phyloP scores from a whole-genome alignment of 2,329 filamentous ascomycete species.

The Epichloe brachyelytri region DNA sequence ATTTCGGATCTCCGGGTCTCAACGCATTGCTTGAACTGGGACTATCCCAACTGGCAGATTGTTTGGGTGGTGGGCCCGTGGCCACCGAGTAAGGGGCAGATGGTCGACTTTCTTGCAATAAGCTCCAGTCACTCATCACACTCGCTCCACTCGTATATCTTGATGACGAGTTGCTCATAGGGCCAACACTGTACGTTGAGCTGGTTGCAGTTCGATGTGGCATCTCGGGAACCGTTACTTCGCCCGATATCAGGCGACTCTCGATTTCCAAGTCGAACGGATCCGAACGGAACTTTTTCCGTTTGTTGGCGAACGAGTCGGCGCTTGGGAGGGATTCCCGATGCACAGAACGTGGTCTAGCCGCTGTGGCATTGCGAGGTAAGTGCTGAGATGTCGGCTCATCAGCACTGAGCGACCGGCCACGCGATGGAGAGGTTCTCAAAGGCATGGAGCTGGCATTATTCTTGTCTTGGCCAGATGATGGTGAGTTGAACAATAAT shows the following conservation, averaged over 20 bases:
- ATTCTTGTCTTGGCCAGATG: neutral
- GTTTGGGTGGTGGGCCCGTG: neutral
- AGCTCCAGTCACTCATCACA: constrained; percentile 33
- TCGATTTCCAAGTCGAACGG: constrained; percentile 49
- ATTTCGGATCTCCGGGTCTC: no score
- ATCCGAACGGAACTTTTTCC: constrained; percentile 48
- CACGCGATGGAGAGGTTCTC: constrained; percentile 36
- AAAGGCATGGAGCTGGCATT: constrained; percentile 14
- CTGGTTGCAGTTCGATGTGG: constrained; percentile 12
- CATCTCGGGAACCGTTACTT: constrained; percentile 10
- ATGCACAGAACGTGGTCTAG: constrained; percentile 21
- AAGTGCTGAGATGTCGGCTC: constrained; percentile 14
- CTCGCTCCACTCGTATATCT: constrained; percentile 40
- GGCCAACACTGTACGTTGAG: constrained; percentile 36
- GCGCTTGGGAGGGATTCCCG: constrained; percentile 27
- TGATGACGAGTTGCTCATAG: constrained; percentile 22
- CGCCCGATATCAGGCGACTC: constrained; percentile 9
- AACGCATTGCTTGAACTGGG: neutral
- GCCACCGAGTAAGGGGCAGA: neutral
- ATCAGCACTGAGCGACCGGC: constrained; percentile 25
- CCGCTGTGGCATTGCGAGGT: constrained; percentile 18
- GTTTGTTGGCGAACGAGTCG: constrained; percentile 31
- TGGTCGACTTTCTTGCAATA: constrained; percentile 5
- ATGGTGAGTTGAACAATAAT: neutral
- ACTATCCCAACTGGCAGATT: neutral